phyloP scores from a whole-genome alignment of 2,329 filamentous ascomycete species.

The Calonectria montana region DNA sequence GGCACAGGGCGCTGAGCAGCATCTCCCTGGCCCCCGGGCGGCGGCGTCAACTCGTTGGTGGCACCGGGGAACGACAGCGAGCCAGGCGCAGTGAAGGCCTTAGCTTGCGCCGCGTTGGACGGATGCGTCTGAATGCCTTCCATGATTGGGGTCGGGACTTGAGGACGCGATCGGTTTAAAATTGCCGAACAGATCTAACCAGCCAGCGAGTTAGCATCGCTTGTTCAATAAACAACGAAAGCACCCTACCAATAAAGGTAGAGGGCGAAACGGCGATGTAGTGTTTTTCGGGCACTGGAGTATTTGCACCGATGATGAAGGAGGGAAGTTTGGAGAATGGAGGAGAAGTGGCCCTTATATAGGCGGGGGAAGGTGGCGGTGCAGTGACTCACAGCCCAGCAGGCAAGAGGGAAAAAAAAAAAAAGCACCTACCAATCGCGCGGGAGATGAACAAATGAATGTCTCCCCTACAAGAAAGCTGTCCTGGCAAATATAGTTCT shows the following conservation, averaged over 20 bases:
- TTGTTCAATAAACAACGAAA: slow-evolving; percentile 2
- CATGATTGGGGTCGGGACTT: slow-evolving; percentile 67
- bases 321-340: slow-evolving; percentile 33
- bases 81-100: slow-evolving; percentile 92
- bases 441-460: slow-evolving; percentile 98
- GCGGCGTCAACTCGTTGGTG: slow-evolving; percentile 80
- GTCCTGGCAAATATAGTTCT: slow-evolving; percentile 44
- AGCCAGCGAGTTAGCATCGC: slow-evolving; percentile 41
- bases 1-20: slow-evolving; percentile 46
- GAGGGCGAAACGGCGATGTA: slow-evolving; percentile 26
- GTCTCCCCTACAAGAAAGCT: slow-evolving; percentile 79
- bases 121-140: slow-evolving; percentile 93
- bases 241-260: slow-evolving; percentile 35
- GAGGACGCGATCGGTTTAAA: slow-evolving; percentile 32
- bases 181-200: slow-evolving; percentile 49
- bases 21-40: slow-evolving; percentile 79
- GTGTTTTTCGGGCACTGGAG: slow-evolving; percentile 9
- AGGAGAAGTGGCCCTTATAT: slow-evolving; percentile 42
- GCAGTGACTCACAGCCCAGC: slow-evolving; percentile 37
- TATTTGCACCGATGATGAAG: slow-evolving; percentile 30
- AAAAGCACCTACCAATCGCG: slow-evolving; percentile 69
- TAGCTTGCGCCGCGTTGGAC: slow-evolving; percentile 89
- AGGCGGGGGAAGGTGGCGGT: slow-evolving; percentile 34
- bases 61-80: slow-evolving; percentile 93
- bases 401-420: too few relatives aligned